Base-by-base conservation (phyloP, 2,329 filamentous ascomycete species). In the Didymosphaeria variabile region DNA sequence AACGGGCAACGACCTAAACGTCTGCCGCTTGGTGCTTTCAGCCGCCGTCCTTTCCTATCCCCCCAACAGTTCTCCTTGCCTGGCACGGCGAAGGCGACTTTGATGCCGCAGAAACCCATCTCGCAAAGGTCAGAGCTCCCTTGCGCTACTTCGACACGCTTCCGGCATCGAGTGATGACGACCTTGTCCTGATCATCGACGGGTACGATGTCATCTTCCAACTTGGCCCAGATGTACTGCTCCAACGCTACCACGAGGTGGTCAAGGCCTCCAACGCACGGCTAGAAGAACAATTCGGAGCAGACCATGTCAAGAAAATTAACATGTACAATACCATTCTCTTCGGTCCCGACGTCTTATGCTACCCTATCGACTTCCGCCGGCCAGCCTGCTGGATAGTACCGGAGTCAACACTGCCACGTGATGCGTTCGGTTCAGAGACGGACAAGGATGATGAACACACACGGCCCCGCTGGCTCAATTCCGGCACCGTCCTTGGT, bases 331-430 rank as follows among this genome's bases (percentile, higher is more conserved):
- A 21, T n/a, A 56, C 32, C 23, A 31, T 56, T 10, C 42, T 56
- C 17, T 56, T 34, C 42, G 53, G 53, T 2, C 53, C 53, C 1
- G 53, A 56, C 40, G 44, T 46, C 1, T 26, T 49, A 7, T 56
- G 53, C 44, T 56, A 46, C 17, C 53, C 53, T 17, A 29, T 56
- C 42, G 53, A 56, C 32, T 56, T 56, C 29, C 40, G 42, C 29
- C 53, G 53, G n/a, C 53, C 53, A 15, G 53, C 53, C 40, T 56
- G 53, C 44, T 56, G 53, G 53, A 17, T 49, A 19, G 53, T 56
- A 13, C 53, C 53, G 5, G 53, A 56, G 23, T 47, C 53, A 10
- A 46, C 53, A 15, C 53, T 56, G 17, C 21, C 53, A 36, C 53
- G 21, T 23, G 29, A 46, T 32, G 40, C 42, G 1, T 56, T 56